Conservation (phyloP, 2,329 filamentous ascomycete genomes). For the Endocalyx cinctus region DNA sequence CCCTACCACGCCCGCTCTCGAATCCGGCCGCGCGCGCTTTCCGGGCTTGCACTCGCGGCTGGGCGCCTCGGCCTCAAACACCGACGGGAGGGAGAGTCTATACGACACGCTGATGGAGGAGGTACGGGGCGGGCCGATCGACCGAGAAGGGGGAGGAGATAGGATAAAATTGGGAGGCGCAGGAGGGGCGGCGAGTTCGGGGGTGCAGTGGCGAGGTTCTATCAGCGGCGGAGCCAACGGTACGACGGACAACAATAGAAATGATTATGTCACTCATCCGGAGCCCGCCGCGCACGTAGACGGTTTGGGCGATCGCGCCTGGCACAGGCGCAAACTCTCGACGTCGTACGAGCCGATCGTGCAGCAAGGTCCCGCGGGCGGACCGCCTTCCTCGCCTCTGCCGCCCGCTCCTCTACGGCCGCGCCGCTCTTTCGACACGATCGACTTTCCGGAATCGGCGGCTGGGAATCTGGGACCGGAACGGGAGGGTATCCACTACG, state of each 20-base stretch:
- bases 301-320: conserved; percentile 21
- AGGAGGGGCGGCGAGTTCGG: conserved; percentile 14
- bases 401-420: conserved; percentile 17
- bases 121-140: conserved; percentile 10
- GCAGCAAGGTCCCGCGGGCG: conserved; percentile 4
- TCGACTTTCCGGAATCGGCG: conserved; percentile 3
- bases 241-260: not conserved
- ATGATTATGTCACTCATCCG: conserved; percentile 1
- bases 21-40: conserved; percentile 7
- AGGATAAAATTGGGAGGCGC: not conserved
- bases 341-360: conserved; percentile 13
- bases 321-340: conserved; percentile 22
- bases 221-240: not conserved
- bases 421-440: conserved; percentile 13
- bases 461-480: not conserved
- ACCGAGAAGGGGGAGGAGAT: not conserved
- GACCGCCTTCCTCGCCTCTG: conserved; percentile 15
- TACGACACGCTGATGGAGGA: conserved; percentile 14
- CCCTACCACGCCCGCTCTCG: conserved; percentile 21
- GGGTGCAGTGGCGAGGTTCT: conserved; percentile 13
- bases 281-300: conserved; percentile 11
- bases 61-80: not conserved
- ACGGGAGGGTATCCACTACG: not conserved
- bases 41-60: conserved; percentile 11
- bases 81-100: conserved; percentile 7